Conservation (phyloP, 192 early-diverging fungal genomes). For the Umbelopsis sp. region DNA sequence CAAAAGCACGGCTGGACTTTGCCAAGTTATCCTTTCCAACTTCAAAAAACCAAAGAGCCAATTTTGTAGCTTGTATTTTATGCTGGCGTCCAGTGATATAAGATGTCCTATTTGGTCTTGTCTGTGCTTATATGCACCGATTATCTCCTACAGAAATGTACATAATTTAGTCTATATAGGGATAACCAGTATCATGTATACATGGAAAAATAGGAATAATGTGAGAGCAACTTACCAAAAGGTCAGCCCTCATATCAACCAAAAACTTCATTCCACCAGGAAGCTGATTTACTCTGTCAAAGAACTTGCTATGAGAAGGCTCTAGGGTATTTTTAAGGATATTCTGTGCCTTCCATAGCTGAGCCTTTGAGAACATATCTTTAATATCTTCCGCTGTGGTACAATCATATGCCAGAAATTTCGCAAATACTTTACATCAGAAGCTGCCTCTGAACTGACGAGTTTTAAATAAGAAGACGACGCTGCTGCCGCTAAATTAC, state of each 20-base stretch:
- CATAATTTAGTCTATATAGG: not conserved
- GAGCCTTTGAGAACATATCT: not conserved
- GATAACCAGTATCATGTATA: too few species aligned
- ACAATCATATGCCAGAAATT: not conserved
- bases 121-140: slow-evolving; percentile 6
- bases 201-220: not conserved
- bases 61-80: slow-evolving; percentile 70
- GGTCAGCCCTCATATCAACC: slow-evolving; percentile 74
- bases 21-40: slow-evolving; percentile 84
- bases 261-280: slow-evolving; percentile 84
- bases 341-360: slow-evolving; percentile 48
- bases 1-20: slow-evolving; percentile 72
- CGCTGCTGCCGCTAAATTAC: slow-evolving; percentile 39
- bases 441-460: slow-evolving; percentile 26
- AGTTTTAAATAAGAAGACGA: slow-evolving; percentile 34
- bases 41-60: slow-evolving; percentile 80
- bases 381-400: not conserved
- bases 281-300: slow-evolving; percentile 74
- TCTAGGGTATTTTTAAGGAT: slow-evolving; percentile 66
- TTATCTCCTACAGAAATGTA: not conserved
- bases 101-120: slow-evolving; percentile 52
- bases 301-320: slow-evolving; percentile 73
- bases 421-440: slow-evolving; percentile 13
- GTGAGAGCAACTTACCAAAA: slow-evolving; percentile 54
- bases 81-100: slow-evolving; percentile 61